Evolutionary conservation across 2,329 filamentous ascomycete genomes (phyloP).

Genomic region (Alternaria ventricosa): DNA sequence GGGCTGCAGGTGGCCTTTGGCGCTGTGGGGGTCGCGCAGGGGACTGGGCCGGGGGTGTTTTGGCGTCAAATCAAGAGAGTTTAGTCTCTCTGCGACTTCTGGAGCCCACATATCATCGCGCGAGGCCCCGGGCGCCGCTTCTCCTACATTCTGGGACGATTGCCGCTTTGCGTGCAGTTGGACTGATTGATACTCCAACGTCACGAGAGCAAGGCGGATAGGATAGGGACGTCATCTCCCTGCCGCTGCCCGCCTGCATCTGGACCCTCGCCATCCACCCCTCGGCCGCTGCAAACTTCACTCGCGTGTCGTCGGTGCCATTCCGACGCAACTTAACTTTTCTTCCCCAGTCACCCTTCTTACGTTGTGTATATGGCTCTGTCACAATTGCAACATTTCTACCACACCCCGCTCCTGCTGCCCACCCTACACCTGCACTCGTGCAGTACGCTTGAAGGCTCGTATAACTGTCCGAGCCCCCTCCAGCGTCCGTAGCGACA

Average conservation of each 20-base stretch:
- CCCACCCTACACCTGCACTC: slow-evolving; percentile 26
- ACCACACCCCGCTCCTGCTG: slow-evolving; percentile 25
- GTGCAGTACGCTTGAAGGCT: slow-evolving; percentile 30
- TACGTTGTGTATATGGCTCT: slow-evolving; percentile 44
- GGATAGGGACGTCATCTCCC: slow-evolving; percentile 14
- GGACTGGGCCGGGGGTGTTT: slow-evolving; percentile 10
- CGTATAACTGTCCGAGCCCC: slow-evolving; percentile 43
- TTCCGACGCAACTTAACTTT: neutral
- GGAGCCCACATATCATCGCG: slow-evolving; percentile 21
- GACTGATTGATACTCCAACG: neutral
- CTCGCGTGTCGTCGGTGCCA: slow-evolving; percentile 1
- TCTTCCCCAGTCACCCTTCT: neutral
- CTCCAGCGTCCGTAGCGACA: slow-evolving; percentile 43
- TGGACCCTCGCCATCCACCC: neutral
- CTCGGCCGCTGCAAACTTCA: neutral
- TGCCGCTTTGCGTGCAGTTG: neutral
- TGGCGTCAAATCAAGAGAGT: slow-evolving; percentile 15
- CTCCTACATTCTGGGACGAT: slow-evolving; percentile 1
- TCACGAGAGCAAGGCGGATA: neutral
- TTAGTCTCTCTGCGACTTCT: slow-evolving; percentile 12
- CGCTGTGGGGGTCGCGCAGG: slow-evolving; percentile 28
- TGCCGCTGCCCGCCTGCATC: neutral
- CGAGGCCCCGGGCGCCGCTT: slow-evolving; percentile 1
- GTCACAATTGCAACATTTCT: slow-evolving; percentile 27
- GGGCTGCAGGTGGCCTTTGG: slow-evolving; percentile 31